Evolutionary conservation across 192 early-diverging fungal genomes (phyloP), one percentile per base, ranked within the genome.

Genomic region (Linnemannia schmuckeri): DNA sequence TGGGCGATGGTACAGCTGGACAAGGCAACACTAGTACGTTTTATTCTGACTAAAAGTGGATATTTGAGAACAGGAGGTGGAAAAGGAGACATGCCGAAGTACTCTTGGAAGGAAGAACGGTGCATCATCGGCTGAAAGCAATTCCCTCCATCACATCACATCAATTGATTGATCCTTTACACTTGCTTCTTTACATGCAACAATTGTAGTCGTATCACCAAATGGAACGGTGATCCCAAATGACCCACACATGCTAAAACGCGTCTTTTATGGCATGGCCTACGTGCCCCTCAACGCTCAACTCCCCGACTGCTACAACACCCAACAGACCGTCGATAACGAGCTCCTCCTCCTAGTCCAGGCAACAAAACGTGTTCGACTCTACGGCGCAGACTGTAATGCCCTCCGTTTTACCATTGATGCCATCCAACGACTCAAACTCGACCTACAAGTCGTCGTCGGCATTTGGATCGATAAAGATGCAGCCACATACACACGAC

Each of bases 251-350:
- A 44, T 54, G 4, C 57, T 76, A 18, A 76, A 57, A 38, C 87
- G 87, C 27, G 82, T 82, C 30, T 88, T 88, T 42, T 88, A 82
- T 49, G 87, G 87, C 18, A 80, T 88, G 47, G 81, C 82, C 54
- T 88, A 88, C 46, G 80, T 79, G 20, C 82, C 87, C 40, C 70
- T 77, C 37, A 75, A 75, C 41, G 41, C 82, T 6, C 81, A 83
- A 55, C 38, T 88, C 27, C 77, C 82, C 12, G 89, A 89, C 72
- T 88, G 87, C 27, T 44, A 74, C 47, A 82, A 83, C 42, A 88
- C 74, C 1, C 87, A 88, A 42, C 69, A 80, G 6, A 20, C 74
- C 24, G 81, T 83, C 13, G 74, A 83, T 37, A 49, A 83, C 24
- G 87, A 88, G 35, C 66, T 88, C 20, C 73, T 79, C 9, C 70